Evolutionary conservation across 2,329 filamentous ascomycete species (phyloP).

Genomic region (Cladosporium cucumerinum): DNA sequence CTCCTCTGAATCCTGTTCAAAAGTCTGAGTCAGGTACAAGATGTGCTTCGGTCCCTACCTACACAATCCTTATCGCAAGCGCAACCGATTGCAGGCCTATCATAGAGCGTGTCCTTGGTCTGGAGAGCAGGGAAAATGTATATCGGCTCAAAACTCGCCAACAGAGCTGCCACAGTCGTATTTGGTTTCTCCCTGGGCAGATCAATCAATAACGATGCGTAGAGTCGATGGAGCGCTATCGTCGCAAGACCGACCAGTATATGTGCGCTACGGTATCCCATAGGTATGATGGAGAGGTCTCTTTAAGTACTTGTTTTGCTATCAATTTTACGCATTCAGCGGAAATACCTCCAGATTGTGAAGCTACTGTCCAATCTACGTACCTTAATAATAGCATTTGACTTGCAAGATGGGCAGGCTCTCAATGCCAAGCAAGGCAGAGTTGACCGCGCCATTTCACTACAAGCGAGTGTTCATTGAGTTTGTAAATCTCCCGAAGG

Average conservation of each 20-base stretch:
- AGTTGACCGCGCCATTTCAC: conserved; percentile 12
- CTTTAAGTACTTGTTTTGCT: not conserved
- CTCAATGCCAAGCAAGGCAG: conserved; percentile 10
- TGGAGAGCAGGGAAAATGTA: not conserved
- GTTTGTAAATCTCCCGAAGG: conserved; percentile 15
- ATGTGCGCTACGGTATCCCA: not conserved
- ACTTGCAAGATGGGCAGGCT: conserved; percentile 10
- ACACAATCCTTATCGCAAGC: conserved; percentile 3
- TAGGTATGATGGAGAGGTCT: not conserved
- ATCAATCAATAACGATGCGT: not conserved
- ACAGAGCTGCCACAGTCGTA: not conserved
- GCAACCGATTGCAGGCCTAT: not conserved
- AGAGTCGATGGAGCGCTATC: not conserved
- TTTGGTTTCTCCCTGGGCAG: not conserved
- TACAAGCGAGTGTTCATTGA: conserved; percentile 15
- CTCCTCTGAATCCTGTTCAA: not conserved
- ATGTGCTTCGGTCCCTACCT: not conserved
- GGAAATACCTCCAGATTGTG: not conserved
- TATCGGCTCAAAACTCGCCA: conserved; percentile 12
- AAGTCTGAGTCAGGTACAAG: not conserved
- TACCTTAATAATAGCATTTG: not conserved
- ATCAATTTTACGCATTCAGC: not conserved
- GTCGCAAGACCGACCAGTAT: not conserved
- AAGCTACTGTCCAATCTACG: not conserved
- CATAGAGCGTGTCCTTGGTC: not conserved